phyloP scores from a whole-genome alignment of 2,329 filamentous ascomycete genomes.

The Pseudogymnoascus sp. region DNA sequence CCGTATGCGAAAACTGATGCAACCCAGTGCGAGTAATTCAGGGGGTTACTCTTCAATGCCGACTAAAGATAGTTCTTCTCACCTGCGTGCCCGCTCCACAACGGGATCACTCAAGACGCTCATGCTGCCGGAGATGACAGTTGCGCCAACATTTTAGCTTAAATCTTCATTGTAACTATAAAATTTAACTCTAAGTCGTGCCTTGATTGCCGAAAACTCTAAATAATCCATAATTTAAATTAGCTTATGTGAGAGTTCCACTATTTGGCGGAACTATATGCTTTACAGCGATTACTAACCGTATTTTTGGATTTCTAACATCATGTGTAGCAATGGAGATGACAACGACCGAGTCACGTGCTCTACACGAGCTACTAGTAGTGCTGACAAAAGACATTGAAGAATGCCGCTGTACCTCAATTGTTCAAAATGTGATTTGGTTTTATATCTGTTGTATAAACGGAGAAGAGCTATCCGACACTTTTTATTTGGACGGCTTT shows the following conservation, averaged over 20 bases:
- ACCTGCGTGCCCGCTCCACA: constrained; percentile 13
- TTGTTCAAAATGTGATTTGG: background rate
- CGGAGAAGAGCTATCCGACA: background rate
- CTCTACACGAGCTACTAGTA: background rate
- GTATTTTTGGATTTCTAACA: background rate
- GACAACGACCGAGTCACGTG: background rate
- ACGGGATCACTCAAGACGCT: constrained; percentile 15
- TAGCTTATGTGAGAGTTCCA: background rate
- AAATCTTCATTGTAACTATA: background rate
- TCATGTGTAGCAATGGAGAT: background rate
- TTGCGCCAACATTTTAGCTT: constrained; percentile 17
- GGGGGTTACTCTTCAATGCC: background rate
- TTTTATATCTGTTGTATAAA: background rate
- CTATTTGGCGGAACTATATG: background rate
- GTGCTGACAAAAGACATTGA: constrained; percentile 7
- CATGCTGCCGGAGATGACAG: constrained; percentile 16
- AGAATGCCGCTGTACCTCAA: background rate
- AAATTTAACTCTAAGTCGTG: background rate
- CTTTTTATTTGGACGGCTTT: background rate
- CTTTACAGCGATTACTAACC: background rate
- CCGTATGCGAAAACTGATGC: constrained; percentile 1
- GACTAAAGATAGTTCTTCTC: background rate
- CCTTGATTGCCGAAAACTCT: background rate
- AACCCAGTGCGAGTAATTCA: background rate
- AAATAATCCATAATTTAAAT: background rate